Evolutionary conservation across 257 asterid genomes (phyloP), one percentile per base, ranked within the genome.

Genomic region (Leonotis leonurus): DNA sequence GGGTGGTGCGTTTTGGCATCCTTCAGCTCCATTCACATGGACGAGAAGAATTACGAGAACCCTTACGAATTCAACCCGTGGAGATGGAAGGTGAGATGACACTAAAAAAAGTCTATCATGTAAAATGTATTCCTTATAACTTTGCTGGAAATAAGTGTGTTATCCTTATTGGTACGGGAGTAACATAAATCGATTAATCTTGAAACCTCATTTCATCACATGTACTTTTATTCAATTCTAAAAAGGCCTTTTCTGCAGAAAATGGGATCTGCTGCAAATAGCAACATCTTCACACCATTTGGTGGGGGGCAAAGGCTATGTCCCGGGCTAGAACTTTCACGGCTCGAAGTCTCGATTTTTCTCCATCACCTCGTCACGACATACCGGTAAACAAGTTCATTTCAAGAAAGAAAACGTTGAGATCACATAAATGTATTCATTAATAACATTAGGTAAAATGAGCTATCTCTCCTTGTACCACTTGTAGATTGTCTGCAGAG

Each of bases 231-330:
- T 20, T 52, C 41, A 14, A 3, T 58, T 64, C 12, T 30, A 0
- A 54, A 12, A 13, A 8, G 24, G 44, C 18, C 12, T 17, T 46
- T 45, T 40, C 12, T 51, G 30, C 79, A 93, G 97, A 75, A 80
- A 59, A 41, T 57, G 2, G 95, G 80, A 63, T 63, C 62, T 17
- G 57, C 75, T 5, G 73, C 64, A 8, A 82, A 67, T 65, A 83
- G 79, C 85, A 87, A 67, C 64, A 74, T 66, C 3, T 93, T 87
- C 60, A 89, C 99, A 3, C 97, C 99, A 3, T 89, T 93, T 22
- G 99, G 99, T 24, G 99, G 99, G 52, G 99, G 99, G 52, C 99
- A 93, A 63, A 82, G 99, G 73, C 83, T 93, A 5, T 93, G 97
- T 45, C 97, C 99, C 25, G 97, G 97, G 18, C 58, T 87, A 29